Conservation (phyloP, 345 rosid species). For the Lumnitzera littorea region DNA sequence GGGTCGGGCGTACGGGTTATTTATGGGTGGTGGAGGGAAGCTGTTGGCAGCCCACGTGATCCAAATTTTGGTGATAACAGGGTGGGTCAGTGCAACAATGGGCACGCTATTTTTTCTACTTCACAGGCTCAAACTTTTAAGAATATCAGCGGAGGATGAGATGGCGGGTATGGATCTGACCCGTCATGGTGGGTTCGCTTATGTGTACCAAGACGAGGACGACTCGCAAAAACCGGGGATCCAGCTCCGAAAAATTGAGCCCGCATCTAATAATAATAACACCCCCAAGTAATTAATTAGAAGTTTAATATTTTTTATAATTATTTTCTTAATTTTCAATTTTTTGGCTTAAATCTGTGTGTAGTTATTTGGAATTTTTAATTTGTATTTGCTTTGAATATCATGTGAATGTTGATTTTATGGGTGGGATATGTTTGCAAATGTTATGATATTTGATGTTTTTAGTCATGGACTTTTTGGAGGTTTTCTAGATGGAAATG, state of each 20-base stretch:
- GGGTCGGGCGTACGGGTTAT: slow-evolving; percentile 48
- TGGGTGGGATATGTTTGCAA: too few relatives aligned
- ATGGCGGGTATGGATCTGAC: slow-evolving; percentile 81
- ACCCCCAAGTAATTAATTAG: too few relatives aligned
- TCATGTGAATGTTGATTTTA: too few relatives aligned
- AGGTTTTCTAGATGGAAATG: too few relatives aligned
- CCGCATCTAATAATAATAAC: slow-evolving; percentile 15
- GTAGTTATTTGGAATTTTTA: too few relatives aligned
- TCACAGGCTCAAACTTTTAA: slow-evolving; percentile 40
- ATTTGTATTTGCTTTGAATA: too few relatives aligned
- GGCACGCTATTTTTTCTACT: slow-evolving; percentile 63
- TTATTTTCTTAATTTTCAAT: too few relatives aligned
- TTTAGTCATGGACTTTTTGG: too few relatives aligned
- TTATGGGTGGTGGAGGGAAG: slow-evolving; percentile 89
- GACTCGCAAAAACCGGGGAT: slow-evolving; percentile 26
- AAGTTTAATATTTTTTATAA: too few relatives aligned
- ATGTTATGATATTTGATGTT: too few relatives aligned
- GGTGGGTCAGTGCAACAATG: slow-evolving; percentile 88
- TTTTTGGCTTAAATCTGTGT: too few relatives aligned
- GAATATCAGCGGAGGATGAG: slow-evolving; percentile 75
- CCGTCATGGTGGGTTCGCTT: slow-evolving; percentile 88
- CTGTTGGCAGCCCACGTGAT: slow-evolving; percentile 75
- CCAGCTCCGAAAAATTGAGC: slow-evolving; percentile 32
- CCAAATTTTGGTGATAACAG: slow-evolving; percentile 55
- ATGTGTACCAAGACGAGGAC: slow-evolving; percentile 61